Evolutionary conservation across 768 basidiomycete genomes (phyloP), one percentile per base, ranked within the genome.

Genomic region (Nidularia pulvinata): DNA sequence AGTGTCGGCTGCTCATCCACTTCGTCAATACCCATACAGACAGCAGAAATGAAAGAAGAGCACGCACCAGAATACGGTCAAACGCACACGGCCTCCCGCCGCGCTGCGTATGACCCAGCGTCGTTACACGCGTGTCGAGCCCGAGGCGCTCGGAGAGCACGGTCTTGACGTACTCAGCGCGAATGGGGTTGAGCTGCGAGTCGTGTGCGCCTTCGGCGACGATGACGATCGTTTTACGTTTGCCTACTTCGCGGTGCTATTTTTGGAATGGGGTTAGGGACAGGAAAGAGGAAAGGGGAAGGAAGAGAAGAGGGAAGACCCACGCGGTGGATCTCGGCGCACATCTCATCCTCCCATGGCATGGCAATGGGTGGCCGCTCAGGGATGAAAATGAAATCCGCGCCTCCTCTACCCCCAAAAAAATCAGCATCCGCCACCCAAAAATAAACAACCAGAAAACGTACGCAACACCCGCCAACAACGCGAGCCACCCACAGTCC

Each of bases 221-320:
- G 58, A 99, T 97, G 54, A 99, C 94, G 59, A 99, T 97, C 1
- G 96, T 98, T 75, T 96, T 98, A 61, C 97, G 88, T 75, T 98
- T 98, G 35, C 97, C 97, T 22, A 89, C 74, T 58, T 82, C 75
- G 54, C 97, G 90, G 69, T 98, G 95, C 94, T 98, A 46, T 30
- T 42, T 42, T 11, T 16, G 16, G 48, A 37, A 51, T 1, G 11
- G 53, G 6, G 35, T 25, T 4, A 25, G 25, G 4, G 25, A 32
- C n/a, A 44, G 44, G 34, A 54, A 50, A 43, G 9, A 14, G 22
- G 44, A 34, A 52, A 25, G 19, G n/a, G 44, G 14, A 47, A 35
- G 22, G 35, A 43, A 42, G 33, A 6, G 25, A 46, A 11, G 11
- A 56, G 51, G 34, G 46, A 34, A 48, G 5, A 73, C 86, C 55